Evolutionary conservation across 108 stramenopile species (phyloP).

Genomic region (Pseudonitzschia delicatissima): DNA sequence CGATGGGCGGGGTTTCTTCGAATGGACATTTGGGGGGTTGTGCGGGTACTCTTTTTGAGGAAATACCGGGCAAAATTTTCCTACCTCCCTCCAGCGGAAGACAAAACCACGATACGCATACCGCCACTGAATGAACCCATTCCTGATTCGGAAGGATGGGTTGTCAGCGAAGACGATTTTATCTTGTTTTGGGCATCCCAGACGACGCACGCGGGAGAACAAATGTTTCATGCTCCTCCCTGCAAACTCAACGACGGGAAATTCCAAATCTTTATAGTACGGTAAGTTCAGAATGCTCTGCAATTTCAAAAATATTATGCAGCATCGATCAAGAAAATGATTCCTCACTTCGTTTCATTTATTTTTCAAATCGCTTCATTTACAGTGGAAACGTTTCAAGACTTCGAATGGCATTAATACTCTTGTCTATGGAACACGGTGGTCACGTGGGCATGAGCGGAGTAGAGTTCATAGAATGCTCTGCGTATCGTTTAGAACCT

Average conservation of each 20-base stretch:
- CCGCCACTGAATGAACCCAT: conserved; percentile 60
- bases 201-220: conserved; percentile 60
- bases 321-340: too few relatives aligned
- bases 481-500: conserved; percentile 79
- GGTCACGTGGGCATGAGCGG: conserved; percentile 50
- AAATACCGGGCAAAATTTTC: conserved; percentile 69
- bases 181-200: conserved; percentile 85
- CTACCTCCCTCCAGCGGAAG: conserved; percentile 52
- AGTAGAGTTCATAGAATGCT: conserved; percentile 68
- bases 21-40: conserved; percentile 77
- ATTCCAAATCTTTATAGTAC: conserved; percentile 72
- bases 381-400: conserved; percentile 41
- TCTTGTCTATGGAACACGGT: conserved; percentile 73
- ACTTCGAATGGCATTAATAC: conserved; percentile 48
- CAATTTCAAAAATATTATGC: background rate
- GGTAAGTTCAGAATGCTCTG: conserved; percentile 33
- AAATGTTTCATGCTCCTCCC: conserved; percentile 59
- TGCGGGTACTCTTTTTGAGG: conserved; percentile 52
- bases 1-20: conserved; percentile 71
- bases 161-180: conserved; percentile 66
- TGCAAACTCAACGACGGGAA: conserved; percentile 72
- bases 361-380: background rate
- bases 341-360: background rate
- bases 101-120: conserved; percentile 8
- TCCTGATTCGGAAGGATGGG: conserved; percentile 47